Base-by-base conservation (phyloP, 345 rosid genomes). In the Firmiana major region DNA sequence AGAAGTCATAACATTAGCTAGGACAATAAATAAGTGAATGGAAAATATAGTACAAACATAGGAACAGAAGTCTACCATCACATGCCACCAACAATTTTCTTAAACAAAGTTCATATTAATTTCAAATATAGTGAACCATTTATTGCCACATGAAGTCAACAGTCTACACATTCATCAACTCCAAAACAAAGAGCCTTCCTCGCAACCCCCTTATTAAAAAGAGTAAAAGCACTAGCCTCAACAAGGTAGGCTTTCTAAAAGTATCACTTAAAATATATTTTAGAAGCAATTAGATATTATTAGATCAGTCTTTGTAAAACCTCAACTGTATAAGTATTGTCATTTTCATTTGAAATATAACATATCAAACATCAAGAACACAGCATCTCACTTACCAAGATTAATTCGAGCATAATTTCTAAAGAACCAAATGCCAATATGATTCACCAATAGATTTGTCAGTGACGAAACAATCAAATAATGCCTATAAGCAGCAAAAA, bases 371-470 rank as follows among this genome's bases (percentile, higher is more conserved):
- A 60, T 31, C 13, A 28, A 49, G 12, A 53, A 19, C 38, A 57
- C 58, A 74, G 51, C 70, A 79, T 62, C 59, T 73, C 42, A 81
- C 90, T 89, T 86, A 95, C 98, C 90, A 62, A 95, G 87, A 84
- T 89, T 93, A 73, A 90, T 78, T 24, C 99, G 97, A 75, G 99
- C 99, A 88, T 93, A 93, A 81, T 85, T 90, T 84, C 99, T 87
- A 89, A 95, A 95, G 91, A 91, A 95, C 98, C 97, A 93, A 78
- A 95, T 96, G 31, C 99, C 99, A 80, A 95, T 82, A 53, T 93
- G 94, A 89, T 93, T 95, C 74, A 95, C 99, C 70, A 86, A 75
- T 80, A 95, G 87, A 83, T 95, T 93, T 83, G 98, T 88, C 62
- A 95, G 97, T 0, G 99, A 98, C 7, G 99, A 95, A 78, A 95